phyloP scores from a whole-genome alignment of 768 basidiomycete species.

The Calocera cornea region DNA sequence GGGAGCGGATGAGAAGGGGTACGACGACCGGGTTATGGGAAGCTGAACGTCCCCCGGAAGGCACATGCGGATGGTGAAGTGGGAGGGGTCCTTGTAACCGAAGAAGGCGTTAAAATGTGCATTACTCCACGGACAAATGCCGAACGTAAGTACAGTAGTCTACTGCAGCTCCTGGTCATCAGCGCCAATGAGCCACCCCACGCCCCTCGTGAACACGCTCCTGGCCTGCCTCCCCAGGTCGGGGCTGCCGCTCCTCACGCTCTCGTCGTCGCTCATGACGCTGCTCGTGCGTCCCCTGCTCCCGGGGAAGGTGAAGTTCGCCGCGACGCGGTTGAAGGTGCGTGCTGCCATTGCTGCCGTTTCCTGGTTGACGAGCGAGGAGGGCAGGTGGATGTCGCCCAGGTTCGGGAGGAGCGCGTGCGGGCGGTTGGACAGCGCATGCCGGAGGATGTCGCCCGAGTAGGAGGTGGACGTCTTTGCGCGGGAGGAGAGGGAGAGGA shows the following conservation, averaged over 20 bases:
- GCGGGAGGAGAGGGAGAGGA: neutral
- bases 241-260: slow-evolving; percentile 33
- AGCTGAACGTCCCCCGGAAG: too few relatives aligned
- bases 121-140: too few relatives aligned
- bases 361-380: slow-evolving; percentile 44
- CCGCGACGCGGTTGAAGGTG: slow-evolving; percentile 64
- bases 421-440: slow-evolving; percentile 32
- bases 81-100: too few relatives aligned
- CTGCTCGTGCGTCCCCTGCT: slow-evolving; percentile 24
- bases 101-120: too few relatives aligned
- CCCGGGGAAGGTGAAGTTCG: slow-evolving; percentile 53
- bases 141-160: too few relatives aligned
- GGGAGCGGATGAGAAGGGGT: too few relatives aligned
- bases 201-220: slow-evolving; percentile 71
- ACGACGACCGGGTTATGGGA: too few relatives aligned
- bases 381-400: neutral
- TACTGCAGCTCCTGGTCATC: slow-evolving; percentile 32
- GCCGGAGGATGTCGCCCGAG: slow-evolving; percentile 33
- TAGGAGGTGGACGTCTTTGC: slow-evolving; percentile 13
- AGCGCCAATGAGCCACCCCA: slow-evolving; percentile 91
- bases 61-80: too few relatives aligned
- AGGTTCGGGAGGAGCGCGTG: neutral
- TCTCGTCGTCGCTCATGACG: slow-evolving; percentile 22
- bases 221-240: slow-evolving; percentile 65
- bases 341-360: slow-evolving; percentile 65